Conservation (phyloP, 2,329 filamentous ascomycete genomes). For the Didymella exigua region DNA sequence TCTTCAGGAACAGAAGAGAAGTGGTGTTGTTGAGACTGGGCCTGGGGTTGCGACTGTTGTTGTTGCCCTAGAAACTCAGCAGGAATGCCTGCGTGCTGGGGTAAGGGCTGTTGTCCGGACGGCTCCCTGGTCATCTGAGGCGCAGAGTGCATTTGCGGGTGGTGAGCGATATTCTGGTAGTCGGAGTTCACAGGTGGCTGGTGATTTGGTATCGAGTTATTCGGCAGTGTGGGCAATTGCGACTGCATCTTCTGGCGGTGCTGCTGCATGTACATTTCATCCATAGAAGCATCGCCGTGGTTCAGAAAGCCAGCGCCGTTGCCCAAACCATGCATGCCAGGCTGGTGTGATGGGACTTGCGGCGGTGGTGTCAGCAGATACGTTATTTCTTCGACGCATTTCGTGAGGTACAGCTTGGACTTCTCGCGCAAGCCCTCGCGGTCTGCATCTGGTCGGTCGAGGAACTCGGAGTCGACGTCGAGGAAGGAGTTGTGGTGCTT, state of each 20-base stretch:
- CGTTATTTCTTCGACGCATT: constrained; percentile 70
- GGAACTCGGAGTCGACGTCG: constrained; percentile 53
- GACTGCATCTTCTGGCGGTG: constrained; percentile 60
- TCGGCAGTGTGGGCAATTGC: constrained; percentile 45
- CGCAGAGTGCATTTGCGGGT: constrained; percentile 48
- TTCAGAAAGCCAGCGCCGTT: constrained; percentile 52
- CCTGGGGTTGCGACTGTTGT: constrained; percentile 16
- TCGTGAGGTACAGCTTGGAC: constrained; percentile 66
- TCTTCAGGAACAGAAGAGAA: constrained; percentile 58
- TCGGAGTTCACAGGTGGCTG: constrained; percentile 56
- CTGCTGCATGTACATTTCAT: constrained; percentile 65
- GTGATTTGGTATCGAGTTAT: constrained; percentile 63
- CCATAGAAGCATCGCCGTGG: constrained; percentile 60
- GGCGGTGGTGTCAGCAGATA: constrained; percentile 70
- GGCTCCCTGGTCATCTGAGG: constrained; percentile 54
- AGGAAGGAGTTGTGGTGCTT: constrained; percentile 58
- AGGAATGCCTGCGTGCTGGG: constrained; percentile 43
- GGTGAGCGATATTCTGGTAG: constrained; percentile 48
- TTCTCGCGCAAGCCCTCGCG: constrained; percentile 66
- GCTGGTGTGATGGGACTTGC: constrained; percentile 63
- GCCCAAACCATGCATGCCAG: constrained; percentile 43
- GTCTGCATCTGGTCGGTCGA: constrained; percentile 55
- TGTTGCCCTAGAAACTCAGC: constrained; percentile 49
- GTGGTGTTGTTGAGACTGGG: constrained; percentile 42
- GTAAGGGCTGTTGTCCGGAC: constrained; percentile 48